Evolutionary conservation across 805 yeast genomes (phyloP), one percentile per base, ranked within the genome.

Genomic region (Pichia phayaonensis): DNA sequence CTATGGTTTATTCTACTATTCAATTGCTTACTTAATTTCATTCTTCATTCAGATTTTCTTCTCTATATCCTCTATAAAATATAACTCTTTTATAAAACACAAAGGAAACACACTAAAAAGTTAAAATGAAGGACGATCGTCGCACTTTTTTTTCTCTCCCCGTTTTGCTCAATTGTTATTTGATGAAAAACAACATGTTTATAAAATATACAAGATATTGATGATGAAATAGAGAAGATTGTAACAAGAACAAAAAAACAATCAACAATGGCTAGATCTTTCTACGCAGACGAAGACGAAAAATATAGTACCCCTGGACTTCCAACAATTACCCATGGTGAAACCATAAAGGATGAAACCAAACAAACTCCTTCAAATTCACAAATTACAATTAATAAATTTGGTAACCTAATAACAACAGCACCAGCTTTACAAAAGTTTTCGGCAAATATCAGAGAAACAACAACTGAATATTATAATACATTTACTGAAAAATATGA

Each of bases 1-100:
- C 86, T 5, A 77, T 85, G 81, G 58, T 74, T 1, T 86, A 84
- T 63, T 86, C 90, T 0, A 79, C 90, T 0, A 79, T 73, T 50
- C 84, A 81, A 58, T 74, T 83, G 45, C 54, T 81, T 8, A 58
- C 22, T 11, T 24, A 8, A 23, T 31, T 36, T 34, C 2, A 34
- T 8, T n/a, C 38, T 2, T 34, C n/a, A 4, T 43, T 38, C 15
- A 16, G 34, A 18, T 24, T 24, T 2, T 34, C 18, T 16, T 34
- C 38, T 34, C 16, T 34, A 34, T 34, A 34, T 34, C 13, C 34
- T 29, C 3, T 12, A 29, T 29, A 29, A 12, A 29, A 29, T 8
- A 13, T 8, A 29, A 29, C 13, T 13, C n/a, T 13, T 29, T 15
- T 8, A 5, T 29, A 29, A 15, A 15, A 29, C 4, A 3, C 10